Conservation (phyloP, 148 eudicot species). For the Heliamphora exappendiculata region DNA sequence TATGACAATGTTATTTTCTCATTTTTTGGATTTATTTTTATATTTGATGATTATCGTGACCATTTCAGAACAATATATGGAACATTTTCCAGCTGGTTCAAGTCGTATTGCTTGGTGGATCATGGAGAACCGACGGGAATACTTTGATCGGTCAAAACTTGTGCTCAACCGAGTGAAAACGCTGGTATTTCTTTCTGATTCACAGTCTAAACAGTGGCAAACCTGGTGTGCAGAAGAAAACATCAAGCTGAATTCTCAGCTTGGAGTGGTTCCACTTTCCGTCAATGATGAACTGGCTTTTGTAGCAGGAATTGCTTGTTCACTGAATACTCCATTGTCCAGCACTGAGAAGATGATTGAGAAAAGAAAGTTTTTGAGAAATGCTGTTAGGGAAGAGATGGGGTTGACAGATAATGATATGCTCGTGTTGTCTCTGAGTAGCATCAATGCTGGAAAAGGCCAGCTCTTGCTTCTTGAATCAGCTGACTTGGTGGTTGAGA, state of each 20-base stretch:
- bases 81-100: slow-evolving; percentile 64
- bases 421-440: slow-evolving; percentile 81
- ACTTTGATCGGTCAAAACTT: slow-evolving; percentile 82
- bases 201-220: slow-evolving; percentile 88
- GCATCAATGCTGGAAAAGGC: slow-evolving; percentile 93
- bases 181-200: slow-evolving; percentile 79
- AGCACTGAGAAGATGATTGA: slow-evolving; percentile 73
- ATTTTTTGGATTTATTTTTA: not conserved
- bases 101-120: slow-evolving; percentile 97
- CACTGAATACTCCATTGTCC: slow-evolving; percentile 73
- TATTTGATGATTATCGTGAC: slow-evolving; percentile 1
- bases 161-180: slow-evolving; percentile 78
- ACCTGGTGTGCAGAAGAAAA: slow-evolving; percentile 88
- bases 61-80: slow-evolving; percentile 62
- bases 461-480: slow-evolving; percentile 92
- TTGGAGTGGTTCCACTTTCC: slow-evolving; percentile 74
- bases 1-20: not conserved
- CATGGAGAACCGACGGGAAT: slow-evolving; percentile 97
- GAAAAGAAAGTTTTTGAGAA: slow-evolving; percentile 53
- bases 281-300: slow-evolving; percentile 94
- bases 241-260: slow-evolving; percentile 48
- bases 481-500: slow-evolving; percentile 40
- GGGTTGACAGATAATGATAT: slow-evolving; percentile 77
- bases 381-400: slow-evolving; percentile 79
- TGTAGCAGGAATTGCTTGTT: slow-evolving; percentile 81